phyloP scores from a whole-genome alignment of 2,329 filamentous ascomycete genomes.

The Xylaria hypoxylon region DNA sequence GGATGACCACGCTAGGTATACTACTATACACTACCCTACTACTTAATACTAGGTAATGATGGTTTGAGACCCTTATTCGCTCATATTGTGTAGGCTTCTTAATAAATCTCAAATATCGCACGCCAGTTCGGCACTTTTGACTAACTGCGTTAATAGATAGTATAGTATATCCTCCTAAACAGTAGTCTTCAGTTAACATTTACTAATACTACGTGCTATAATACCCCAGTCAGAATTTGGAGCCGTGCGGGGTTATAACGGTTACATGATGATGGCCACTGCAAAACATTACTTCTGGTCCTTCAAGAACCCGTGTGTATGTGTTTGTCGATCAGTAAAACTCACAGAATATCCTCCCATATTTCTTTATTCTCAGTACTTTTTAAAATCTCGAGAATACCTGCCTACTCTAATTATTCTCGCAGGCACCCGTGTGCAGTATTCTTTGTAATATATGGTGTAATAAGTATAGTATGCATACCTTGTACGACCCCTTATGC shows the following conservation, averaged over 20 bases:
- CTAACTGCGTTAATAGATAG: too few species aligned
- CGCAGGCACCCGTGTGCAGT: background rate
- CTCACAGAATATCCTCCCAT: background rate
- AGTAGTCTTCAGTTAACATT: background rate
- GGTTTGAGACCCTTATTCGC: constrained; percentile 6
- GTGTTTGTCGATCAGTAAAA: background rate
- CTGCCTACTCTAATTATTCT: background rate
- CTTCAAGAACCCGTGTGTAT: background rate
- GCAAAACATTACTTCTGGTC: background rate
- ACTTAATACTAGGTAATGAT: constrained; percentile 10
- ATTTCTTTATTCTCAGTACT: too few species aligned
- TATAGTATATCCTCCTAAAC: background rate
- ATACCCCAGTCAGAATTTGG: constrained; percentile 4
- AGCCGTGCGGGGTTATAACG: constrained; percentile 11
- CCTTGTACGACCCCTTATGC: background rate
- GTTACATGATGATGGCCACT: background rate
- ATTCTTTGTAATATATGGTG: background rate
- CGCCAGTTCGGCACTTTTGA: too few species aligned
- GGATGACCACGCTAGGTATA: constrained; percentile 13
- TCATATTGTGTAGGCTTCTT: constrained; percentile 17
- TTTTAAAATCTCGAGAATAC: background rate
- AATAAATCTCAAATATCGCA: constrained; percentile 29
- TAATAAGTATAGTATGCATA: background rate
- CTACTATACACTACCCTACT: too few species aligned
- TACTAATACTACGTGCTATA: background rate